Base-by-base conservation (phyloP, 2,329 filamentous ascomycete species). In the Stachybotrys chartarum region DNA sequence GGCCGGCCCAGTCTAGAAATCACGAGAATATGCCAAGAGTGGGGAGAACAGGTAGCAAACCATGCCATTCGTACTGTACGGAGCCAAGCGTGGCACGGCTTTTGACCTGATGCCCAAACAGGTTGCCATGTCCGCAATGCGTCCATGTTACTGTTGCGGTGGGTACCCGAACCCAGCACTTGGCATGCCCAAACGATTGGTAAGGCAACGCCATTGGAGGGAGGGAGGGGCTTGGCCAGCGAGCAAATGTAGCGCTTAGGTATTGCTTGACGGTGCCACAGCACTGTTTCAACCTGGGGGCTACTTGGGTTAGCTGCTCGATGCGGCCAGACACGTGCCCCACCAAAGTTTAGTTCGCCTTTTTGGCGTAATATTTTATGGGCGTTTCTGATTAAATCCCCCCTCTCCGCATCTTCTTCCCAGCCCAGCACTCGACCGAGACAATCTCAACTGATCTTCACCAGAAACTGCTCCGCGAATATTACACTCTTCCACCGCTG, bases 131-230 rank as follows among this genome's bases (percentile, higher is more conserved):
- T 24, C 24, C 24, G 24, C 24, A 24, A 24, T 24, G 24, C 24
- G 4, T 4, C 2, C 24, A 24, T 24, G 4, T 24, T 24, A 24
- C 24, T 24, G 24, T 24, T 24, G 24, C 24, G 24, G 24, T 24
- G 24, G 24, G 24, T 24, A 24, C 24, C 35, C 35, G 35, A 42
- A 42, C 35, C 30, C 49, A 35, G 49, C 17, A 16, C 49, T 51
- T 57, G 55, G 55, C 55, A 30, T 52, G 39, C 44, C 45, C 50
- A 52, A 42, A 50, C 50, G 17, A 55, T 55, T 57, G 55, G 55
- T 42, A 42, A 10, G 14, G 35, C 14, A 42, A 42, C 35, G 35
- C 24, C 24, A 24, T 24, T 24, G 24, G 24, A 24, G 24, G 24
- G 24, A 24, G 24, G 24, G 24, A 24, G 24, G 24, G 24, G 24